Base-by-base conservation (phyloP, 129 eudicot species). In the Logfia minima region DNA sequence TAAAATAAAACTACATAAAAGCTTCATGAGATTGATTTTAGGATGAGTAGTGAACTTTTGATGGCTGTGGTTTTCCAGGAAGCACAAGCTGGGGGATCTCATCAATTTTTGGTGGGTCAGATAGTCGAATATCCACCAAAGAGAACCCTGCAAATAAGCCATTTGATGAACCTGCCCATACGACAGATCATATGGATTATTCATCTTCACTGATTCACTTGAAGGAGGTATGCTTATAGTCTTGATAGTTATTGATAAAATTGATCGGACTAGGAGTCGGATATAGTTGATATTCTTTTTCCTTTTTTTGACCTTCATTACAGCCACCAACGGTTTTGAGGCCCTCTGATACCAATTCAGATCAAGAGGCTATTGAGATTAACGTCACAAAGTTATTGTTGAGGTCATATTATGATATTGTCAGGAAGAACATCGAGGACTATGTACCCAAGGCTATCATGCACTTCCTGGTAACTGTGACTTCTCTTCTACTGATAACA, bases 361-460 rank as follows among this genome's bases (percentile, higher is more conserved):
- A 92, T 58, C 89, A 88, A 71, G 96, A 92, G 77, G 72, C 91
- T 76, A 74, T 92, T 59, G 99, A 95, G 84, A 92, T 91, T 64
- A 63, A 73, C 18, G 92, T 86, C 41, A 92, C 92, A 2, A 95
- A 92, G 79, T 63, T 86, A 80, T 75, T 95, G 81, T 71, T 95
- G 79, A 88, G 85, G 84, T 95, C 99, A n/a, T 95, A 95, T 80
- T 95, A 95, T 72, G 97, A 95, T 80, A 89, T 95, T 70, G 97
- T 95, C 39, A 88, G 99, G 81, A 95, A 95, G 85, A 95, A 95
- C 80, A 84, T 95, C 2, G 96, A 95, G 84, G 99, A 95, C 83
- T 86, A 77, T 75, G 90, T 92, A 10, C 99, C 99, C 45, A 95
- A 95, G 81, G 97, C 99, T 60, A 95, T 95, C 72, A 95, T 95